Evolutionary conservation across 805 yeast genomes (phyloP).

Genomic region (Aciculoconidium aculeatum): DNA sequence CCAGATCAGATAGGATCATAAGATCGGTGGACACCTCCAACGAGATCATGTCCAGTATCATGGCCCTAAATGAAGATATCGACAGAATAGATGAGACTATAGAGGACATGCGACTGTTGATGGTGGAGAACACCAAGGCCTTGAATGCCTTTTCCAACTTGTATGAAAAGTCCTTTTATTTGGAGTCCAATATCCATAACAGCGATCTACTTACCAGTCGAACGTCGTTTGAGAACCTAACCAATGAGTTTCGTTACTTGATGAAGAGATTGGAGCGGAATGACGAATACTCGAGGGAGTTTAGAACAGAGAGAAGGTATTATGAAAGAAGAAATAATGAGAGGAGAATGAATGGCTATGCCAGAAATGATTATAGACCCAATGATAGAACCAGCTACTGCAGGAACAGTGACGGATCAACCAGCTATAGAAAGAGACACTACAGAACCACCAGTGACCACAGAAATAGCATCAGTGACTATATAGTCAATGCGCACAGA

Average conservation of each 20-base stretch:
- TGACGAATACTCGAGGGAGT: conserved; percentile 5
- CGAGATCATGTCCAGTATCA: conserved; percentile 17
- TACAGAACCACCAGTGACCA: neutral
- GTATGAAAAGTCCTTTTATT: conserved; percentile 24
- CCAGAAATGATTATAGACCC: too few species aligned
- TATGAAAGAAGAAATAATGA: too few species aligned
- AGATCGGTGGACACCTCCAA: conserved; percentile 18
- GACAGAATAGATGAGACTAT: conserved; percentile 23
- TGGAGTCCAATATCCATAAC: conserved; percentile 26
- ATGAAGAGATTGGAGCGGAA: conserved; percentile 13
- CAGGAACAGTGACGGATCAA: too few species aligned
- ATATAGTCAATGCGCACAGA: too few species aligned
- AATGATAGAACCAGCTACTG: neutral
- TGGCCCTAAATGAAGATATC: conserved; percentile 15
- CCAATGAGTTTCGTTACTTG: conserved; percentile 23
- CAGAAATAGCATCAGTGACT: too few species aligned
- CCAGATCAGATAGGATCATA: conserved; percentile 20
- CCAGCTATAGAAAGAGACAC: too few species aligned
- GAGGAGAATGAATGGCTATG: too few species aligned
- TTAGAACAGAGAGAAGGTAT: neutral
- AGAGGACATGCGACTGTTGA: conserved; percentile 20
- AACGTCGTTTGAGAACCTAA: conserved; percentile 23
- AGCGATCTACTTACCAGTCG: conserved; percentile 30
- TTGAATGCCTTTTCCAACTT: conserved; percentile 24
- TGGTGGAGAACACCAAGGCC: conserved; percentile 17